Conservation (phyloP, 805 yeast species). For the Blastobotrys attinorum region DNA sequence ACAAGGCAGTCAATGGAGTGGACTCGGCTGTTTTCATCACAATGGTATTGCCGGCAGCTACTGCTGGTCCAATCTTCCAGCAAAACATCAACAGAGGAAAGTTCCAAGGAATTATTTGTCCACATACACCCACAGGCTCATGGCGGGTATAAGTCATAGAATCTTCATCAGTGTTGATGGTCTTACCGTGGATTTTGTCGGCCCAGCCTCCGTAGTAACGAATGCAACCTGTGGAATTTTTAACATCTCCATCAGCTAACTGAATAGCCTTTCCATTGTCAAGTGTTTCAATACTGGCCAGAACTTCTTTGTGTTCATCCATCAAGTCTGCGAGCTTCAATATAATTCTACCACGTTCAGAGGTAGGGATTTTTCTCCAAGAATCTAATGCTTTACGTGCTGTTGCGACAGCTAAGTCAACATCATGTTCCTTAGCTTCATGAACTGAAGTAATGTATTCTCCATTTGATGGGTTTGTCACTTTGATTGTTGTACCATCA, state of each 20-base stretch:
- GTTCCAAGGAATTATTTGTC: conserved; percentile 65
- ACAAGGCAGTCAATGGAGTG: conserved; percentile 61
- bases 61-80: conserved; percentile 77
- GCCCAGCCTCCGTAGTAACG: conserved; percentile 69
- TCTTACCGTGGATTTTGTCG: conserved; percentile 53
- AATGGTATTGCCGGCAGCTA: conserved; percentile 69
- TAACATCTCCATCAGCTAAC: conserved; percentile 39
- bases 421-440: conserved; percentile 67
- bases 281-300: conserved; percentile 75
- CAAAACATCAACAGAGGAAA: conserved; percentile 62
- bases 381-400: conserved; percentile 67
- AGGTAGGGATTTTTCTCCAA: conserved; percentile 64
- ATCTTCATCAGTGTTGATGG: conserved; percentile 63
- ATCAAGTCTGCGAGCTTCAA: conserved; percentile 68
- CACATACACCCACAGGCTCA: conserved; percentile 60
- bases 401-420: conserved; percentile 72
- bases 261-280: conserved; percentile 77
- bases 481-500: conserved; percentile 46
- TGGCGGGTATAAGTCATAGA: conserved; percentile 61
- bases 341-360: conserved; percentile 53
- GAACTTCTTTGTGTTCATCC: conserved; percentile 58
- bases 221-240: conserved; percentile 46
- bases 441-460: conserved; percentile 54
- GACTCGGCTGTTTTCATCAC: conserved; percentile 66
- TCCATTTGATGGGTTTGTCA: conserved; percentile 33